phyloP scores from a whole-genome alignment of 1,284 basidiomycete species.

The Wolfiporia cocos region DNA sequence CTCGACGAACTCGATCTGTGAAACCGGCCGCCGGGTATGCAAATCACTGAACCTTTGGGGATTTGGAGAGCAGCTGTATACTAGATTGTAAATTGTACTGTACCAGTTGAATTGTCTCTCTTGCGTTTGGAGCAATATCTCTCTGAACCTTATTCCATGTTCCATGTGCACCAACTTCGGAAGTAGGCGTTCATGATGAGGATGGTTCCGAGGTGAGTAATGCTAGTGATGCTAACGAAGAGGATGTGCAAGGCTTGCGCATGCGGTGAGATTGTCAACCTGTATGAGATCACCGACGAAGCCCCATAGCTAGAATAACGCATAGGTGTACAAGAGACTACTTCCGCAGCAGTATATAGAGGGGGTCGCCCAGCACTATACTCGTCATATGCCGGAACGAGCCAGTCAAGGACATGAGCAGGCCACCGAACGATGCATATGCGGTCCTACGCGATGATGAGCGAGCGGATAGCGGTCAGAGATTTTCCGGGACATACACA shows the following conservation, averaged over 20 bases:
- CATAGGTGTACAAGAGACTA: constrained; percentile 35
- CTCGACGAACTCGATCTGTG: constrained; percentile 13
- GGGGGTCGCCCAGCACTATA: constrained; percentile 89
- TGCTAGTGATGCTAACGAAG: neutral
- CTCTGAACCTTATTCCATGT: too few species aligned
- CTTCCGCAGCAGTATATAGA: constrained; percentile 87
- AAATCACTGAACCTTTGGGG: neutral
- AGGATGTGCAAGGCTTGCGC: neutral
- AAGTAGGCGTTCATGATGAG: too few species aligned
- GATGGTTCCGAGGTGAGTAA: too few species aligned
- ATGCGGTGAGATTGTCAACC: neutral
- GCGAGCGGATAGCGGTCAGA: constrained; percentile 2
- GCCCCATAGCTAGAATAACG: too few species aligned
- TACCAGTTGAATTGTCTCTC: too few species aligned
- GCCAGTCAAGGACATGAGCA: constrained; percentile 92
- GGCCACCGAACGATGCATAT: constrained; percentile 95
- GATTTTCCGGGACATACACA: constrained; percentile 50
- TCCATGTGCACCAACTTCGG: too few species aligned
- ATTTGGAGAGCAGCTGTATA: constrained; percentile 5
- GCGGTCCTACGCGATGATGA: constrained; percentile 59
- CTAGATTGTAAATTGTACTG: too few species aligned
- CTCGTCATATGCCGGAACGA: constrained; percentile 90
- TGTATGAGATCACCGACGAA: neutral
- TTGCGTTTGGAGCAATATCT: too few species aligned
- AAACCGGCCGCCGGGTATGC: neutral